phyloP scores from a whole-genome alignment of 164 flowering plant species.

The Macadamia tetraphylla region DNA sequence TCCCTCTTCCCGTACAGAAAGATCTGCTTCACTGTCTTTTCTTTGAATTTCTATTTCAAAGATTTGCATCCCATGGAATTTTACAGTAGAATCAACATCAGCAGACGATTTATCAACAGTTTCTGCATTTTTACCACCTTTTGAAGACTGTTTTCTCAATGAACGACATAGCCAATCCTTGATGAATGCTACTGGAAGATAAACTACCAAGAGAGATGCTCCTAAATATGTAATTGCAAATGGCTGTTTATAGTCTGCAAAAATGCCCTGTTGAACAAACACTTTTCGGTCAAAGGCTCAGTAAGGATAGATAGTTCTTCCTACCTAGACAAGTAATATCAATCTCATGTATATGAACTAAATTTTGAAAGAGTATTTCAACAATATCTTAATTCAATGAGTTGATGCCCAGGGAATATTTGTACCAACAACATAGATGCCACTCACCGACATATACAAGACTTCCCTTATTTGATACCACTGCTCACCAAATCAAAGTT shows the following conservation, averaged over 20 bases:
- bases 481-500: too few relatives aligned
- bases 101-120: slow-evolving; percentile 28
- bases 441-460: too few relatives aligned
- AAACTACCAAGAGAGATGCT: slow-evolving; percentile 92
- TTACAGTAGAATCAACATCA: slow-evolving; percentile 45
- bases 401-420: neutral
- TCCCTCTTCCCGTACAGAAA: slow-evolving; percentile 52
- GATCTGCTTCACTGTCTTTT: slow-evolving; percentile 66
- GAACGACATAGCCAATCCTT: slow-evolving; percentile 64
- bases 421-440: too few relatives aligned
- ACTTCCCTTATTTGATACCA: too few relatives aligned
- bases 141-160: slow-evolving; percentile 49
- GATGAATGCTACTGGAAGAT: slow-evolving; percentile 84
- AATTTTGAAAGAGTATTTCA: neutral
- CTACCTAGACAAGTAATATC: neutral
- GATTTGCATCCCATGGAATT: slow-evolving; percentile 34
- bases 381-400: neutral
- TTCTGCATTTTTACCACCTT: slow-evolving; percentile 39
- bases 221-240: slow-evolving; percentile 96
- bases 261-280: slow-evolving; percentile 55
- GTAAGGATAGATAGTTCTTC: neutral
- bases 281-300: neutral
- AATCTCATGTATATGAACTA: neutral
- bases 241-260: slow-evolving; percentile 81
- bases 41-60: slow-evolving; percentile 62